A percentile compares a stretch with the other conserved stretches of the same genome.
Conservation (phyloP, 2,329 filamentous ascomycete genomes). For the Fonsecaea pedrosoi region DNA sequence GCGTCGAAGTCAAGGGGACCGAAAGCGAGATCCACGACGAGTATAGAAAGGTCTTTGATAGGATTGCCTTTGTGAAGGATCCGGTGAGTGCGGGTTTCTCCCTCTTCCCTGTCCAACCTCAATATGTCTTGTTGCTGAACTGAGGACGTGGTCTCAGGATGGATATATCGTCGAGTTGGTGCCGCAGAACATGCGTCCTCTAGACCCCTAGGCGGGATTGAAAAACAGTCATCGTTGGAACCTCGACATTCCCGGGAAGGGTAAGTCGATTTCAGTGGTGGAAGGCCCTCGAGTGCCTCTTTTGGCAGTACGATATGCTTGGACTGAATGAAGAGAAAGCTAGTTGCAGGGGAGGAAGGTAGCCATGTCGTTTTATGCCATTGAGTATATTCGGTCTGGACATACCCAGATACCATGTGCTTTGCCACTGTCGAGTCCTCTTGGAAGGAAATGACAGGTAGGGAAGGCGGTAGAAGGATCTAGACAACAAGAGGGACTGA, state of each 20-base stretch:
- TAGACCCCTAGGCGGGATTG: constrained; percentile 3
- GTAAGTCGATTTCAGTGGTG: not conserved
- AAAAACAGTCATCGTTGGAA: not conserved
- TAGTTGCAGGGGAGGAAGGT: not conserved
- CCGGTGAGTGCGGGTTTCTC: constrained; percentile 43
- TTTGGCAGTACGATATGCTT: not conserved
- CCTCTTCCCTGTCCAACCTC: too few species aligned
- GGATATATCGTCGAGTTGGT: constrained; percentile 47
- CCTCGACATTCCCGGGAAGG: not conserved
- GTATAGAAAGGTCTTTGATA: constrained; percentile 46
- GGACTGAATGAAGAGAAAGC: not conserved
- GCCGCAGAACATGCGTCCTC: constrained; percentile 39
- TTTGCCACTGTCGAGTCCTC: not conserved
- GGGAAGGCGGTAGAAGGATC: not conserved
- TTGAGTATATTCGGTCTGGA: not conserved
- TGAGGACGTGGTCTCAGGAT: constrained; percentile 40
- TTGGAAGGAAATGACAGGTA: not conserved
- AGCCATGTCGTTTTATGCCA: not conserved
- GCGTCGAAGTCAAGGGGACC: constrained; percentile 39
- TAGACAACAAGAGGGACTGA: not conserved
- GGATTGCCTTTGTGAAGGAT: constrained; percentile 50
- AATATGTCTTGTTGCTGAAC: not conserved
- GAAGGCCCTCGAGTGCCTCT: not conserved
- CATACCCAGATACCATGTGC: not conserved
- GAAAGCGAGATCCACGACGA: constrained; percentile 44